Conservation (phyloP, 768 basidiomycete species). For the Russula ochroleuca region DNA sequence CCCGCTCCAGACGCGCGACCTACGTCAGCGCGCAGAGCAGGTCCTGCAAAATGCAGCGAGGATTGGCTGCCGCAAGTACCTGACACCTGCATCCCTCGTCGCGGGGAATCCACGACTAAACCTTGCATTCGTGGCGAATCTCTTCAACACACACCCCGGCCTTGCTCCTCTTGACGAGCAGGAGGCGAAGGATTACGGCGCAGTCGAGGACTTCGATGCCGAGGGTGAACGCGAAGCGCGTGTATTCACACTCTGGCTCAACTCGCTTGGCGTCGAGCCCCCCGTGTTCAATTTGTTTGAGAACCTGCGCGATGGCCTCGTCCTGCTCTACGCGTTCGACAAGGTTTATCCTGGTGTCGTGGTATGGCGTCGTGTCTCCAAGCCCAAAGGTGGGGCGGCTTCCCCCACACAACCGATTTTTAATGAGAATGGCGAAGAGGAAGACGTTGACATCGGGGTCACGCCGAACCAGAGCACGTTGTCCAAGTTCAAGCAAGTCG, state of each 20-base stretch:
- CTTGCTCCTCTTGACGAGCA: slow-evolving; percentile 92
- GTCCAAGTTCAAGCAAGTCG: slow-evolving; percentile 94
- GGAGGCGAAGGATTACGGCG: slow-evolving; percentile 86
- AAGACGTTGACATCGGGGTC: slow-evolving; percentile 75
- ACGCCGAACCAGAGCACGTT: slow-evolving; percentile 80
- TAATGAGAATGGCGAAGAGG: slow-evolving; percentile 53
- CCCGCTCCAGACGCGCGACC: slow-evolving; percentile 81
- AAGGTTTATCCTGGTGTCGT: slow-evolving; percentile 91
- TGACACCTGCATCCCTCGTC: slow-evolving; percentile 86
- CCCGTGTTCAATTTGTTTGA: slow-evolving; percentile 96
- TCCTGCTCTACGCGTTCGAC: slow-evolving; percentile 95
- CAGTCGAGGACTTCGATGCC: slow-evolving; percentile 95
- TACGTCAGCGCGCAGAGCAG: slow-evolving; percentile 84
- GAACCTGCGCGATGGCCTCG: slow-evolving; percentile 86
- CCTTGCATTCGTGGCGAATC: slow-evolving; percentile 95
- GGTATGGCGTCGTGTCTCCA: slow-evolving; percentile 93
- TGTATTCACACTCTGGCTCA: slow-evolving; percentile 97
- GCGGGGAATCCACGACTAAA: slow-evolving; percentile 96
- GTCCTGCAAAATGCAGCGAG: slow-evolving; percentile 90
- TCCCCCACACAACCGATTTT: slow-evolving; percentile 32
- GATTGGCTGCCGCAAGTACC: slow-evolving; percentile 94
- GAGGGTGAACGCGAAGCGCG: slow-evolving; percentile 98
- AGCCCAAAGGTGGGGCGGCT: slow-evolving; percentile 69
- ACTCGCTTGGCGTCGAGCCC: slow-evolving; percentile 94
- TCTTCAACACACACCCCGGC: slow-evolving; percentile 97